Evolutionary conservation across 1,139 yeast genomes (phyloP).

Genomic region (Hyphopichia buzzinii): DNA sequence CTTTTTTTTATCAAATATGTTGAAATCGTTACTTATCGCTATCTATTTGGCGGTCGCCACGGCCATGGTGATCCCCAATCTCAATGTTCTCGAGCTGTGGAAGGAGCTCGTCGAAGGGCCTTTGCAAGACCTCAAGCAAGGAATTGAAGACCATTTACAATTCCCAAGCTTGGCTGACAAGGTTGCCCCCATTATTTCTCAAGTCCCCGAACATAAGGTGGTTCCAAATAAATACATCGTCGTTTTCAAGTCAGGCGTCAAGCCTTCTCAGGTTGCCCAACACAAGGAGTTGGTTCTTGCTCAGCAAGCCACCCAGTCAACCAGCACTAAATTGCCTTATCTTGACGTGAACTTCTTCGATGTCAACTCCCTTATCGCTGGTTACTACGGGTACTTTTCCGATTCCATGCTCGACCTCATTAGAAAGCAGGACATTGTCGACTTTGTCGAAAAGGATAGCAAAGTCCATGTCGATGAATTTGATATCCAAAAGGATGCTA

Average conservation of each 20-base stretch:
- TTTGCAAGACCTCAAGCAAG: neutral
- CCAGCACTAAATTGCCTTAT: neutral
- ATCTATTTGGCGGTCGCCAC: neutral
- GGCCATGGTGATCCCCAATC: slow-evolving; percentile 4
- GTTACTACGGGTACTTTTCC: slow-evolving; percentile 35
- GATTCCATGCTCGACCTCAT: slow-evolving; percentile 25
- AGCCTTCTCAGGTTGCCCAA: slow-evolving; percentile 13
- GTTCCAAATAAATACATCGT: slow-evolving; percentile 28
- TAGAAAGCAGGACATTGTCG: slow-evolving; percentile 27
- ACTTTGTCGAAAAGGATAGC: slow-evolving; percentile 38
- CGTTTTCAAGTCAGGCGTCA: slow-evolving; percentile 30
- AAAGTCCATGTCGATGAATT: slow-evolving; percentile 31
- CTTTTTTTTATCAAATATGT: neutral
- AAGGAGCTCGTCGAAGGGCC: slow-evolving; percentile 1
- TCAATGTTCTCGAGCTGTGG: slow-evolving; percentile 1
- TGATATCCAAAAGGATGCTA: slow-evolving; percentile 36
- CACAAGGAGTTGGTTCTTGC: slow-evolving; percentile 14
- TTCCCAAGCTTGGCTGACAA: neutral
- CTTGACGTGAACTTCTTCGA: slow-evolving; percentile 16
- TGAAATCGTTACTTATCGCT: slow-evolving; percentile 1
- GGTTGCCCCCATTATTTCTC: slow-evolving; percentile 2
- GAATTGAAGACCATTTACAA: neutral
- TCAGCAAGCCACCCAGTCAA: slow-evolving; percentile 4
- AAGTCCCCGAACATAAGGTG: neutral
- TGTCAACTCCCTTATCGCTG: slow-evolving; percentile 21